Base-by-base conservation (phyloP, 768 basidiomycete species). In the Erythrobasidium yunnanense region DNA sequence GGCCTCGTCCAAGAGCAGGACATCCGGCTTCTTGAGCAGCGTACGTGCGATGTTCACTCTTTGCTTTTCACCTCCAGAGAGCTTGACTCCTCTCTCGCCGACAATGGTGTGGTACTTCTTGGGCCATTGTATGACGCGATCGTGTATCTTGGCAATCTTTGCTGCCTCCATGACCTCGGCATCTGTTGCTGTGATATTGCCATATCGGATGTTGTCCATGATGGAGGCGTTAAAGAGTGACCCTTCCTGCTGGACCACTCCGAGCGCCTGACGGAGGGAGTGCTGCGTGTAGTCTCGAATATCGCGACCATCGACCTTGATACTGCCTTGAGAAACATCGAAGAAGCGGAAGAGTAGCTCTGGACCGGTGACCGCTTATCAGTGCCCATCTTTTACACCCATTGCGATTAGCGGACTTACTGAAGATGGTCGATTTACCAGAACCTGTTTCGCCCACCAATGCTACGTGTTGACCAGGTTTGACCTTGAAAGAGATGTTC, bases 1-100 rank as follows among this genome's bases (percentile, higher is more conserved):
- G 3, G 76, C 77, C 67, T 66, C 65, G 11, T 56, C 53, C 23
- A 90, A 75, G n/a, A 89, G 78, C 38, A 90, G 74, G 62, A 90
- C 84, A 1, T 85, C 85, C 20, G 88, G 88, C 69, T 88, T 84
- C 79, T 91, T 91, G 54, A 93, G 75, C 46, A 93, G 78, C 4
- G 89, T 90, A 62, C 90, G 78, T 0, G 90, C 88, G 73, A 93
- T 88, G 7, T 88, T 86, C 1, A 71, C 66, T 63, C 71, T 33
- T 51, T 72, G 71, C 63, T 71, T 71, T 78, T 93, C 89, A 7
- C 90, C 90, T 3, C 90, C 90, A 68, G 84, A 85, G 33, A 93
- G 77, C 50, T 89, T 78, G n/a, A 90, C 83, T n/a, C 90, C 90
- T 22, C 90, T 80, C 76, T 91, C 90, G n/a, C 90, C 90, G 33